Evolutionary conservation across 2,329 filamentous ascomycete genomes (phyloP).

Genomic region (Phyllosticta capitalensis): DNA sequence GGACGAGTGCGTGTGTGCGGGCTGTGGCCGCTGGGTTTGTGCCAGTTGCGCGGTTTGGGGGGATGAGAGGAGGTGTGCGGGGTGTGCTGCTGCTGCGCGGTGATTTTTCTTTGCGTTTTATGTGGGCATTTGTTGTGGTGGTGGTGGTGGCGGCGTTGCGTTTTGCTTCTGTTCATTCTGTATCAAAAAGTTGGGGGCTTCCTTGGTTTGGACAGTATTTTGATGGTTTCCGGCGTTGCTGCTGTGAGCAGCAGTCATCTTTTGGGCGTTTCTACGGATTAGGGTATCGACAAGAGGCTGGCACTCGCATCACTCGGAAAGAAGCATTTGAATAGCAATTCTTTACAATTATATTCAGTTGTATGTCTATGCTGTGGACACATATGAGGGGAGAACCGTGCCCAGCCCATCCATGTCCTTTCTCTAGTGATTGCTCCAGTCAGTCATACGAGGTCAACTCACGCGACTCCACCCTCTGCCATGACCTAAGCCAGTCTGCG

Average conservation of each 20-base stretch:
- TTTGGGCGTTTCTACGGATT: background rate
- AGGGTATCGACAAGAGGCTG: background rate
- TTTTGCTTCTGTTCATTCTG: too few species aligned
- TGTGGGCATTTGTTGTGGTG: too few species aligned
- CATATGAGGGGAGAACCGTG: background rate
- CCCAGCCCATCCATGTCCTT: background rate
- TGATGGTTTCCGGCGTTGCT: background rate
- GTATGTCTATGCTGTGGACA: background rate
- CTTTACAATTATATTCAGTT: background rate
- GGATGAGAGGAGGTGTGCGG: slow-evolving; percentile 30
- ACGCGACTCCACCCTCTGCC: background rate
- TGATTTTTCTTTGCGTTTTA: too few species aligned
- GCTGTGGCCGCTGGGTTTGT: slow-evolving; percentile 33
- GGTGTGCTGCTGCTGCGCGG: slow-evolving; percentile 35
- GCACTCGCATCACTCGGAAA: background rate
- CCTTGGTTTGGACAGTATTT: too few species aligned
- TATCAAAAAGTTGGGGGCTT: too few species aligned
- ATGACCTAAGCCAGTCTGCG: slow-evolving; percentile 1
- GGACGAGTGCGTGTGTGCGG: slow-evolving; percentile 25
- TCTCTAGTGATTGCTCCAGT: background rate
- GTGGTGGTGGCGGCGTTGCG: too few species aligned
- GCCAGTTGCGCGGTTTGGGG: slow-evolving; percentile 33
- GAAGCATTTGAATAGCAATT: too few species aligned
- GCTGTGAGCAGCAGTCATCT: background rate
- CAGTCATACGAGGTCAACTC: background rate